Evolutionary conservation across 345 rosid species (phyloP), one percentile per base, ranked within the genome.

Genomic region (Abelmoschus esculentus): DNA sequence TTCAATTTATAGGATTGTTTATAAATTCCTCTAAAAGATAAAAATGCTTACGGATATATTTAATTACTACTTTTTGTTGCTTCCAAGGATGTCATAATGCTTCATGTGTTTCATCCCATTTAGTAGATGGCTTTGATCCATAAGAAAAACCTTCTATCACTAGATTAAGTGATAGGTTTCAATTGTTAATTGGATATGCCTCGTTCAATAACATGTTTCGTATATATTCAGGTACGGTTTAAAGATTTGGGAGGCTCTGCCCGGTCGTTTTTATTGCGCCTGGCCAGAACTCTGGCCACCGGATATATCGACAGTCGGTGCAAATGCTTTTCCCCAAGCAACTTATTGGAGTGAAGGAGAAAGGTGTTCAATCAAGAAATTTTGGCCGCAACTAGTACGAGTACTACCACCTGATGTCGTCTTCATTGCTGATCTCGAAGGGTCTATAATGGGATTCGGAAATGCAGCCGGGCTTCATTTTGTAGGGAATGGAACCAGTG

Each of bases 271-370:
- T n/a, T n/a, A n/a, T n/a, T n/a, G n/a, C n/a, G n/a, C n/a, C n/a
- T n/a, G n/a, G n/a, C n/a, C n/a, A n/a, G n/a, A n/a, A n/a, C n/a
- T n/a, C n/a, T n/a, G n/a, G n/a, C n/a, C n/a, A n/a, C n/a, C n/a
- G n/a, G n/a, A n/a, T n/a, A n/a, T n/a, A n/a, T n/a, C n/a, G n/a
- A n/a, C n/a, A n/a, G n/a, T n/a, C n/a, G n/a, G n/a, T n/a, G n/a
- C n/a, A n/a, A 91, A 88, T 81, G 84, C 83, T 18, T 91, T 93
- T n/a, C n/a, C 78, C 0, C 90, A 91, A 74, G 88, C 87, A 57
- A 93, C 98, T 22, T 96, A 89, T 58, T 93, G 98, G 98, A 93
- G 96, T 59, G 91, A 91, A 81, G 96, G 96, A 44, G 98, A 93
- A 66, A 87, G 77, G 80, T 77, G 79, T 1, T 97, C 96, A 0